Evolutionary conservation across 176 grass and related monocot genomes (phyloP), one percentile per base, ranked within the genome.

Genomic region (Bolboschoenus planiculmis): DNA sequence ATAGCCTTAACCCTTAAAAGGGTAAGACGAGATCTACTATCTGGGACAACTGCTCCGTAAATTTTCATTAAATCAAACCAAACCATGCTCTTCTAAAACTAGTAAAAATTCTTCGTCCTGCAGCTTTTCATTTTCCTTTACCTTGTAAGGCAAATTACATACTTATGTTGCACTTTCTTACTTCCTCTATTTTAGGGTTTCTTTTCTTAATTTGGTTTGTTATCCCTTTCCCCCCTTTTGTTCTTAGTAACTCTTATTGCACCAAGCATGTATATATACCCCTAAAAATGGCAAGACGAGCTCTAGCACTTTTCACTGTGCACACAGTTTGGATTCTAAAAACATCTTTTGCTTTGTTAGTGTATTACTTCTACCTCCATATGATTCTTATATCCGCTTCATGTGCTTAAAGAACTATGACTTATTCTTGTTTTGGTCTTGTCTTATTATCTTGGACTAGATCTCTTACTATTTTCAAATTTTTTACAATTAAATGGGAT

Each of bases 321-420:
- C 18, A 10, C 80, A 82, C 39, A 81, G 40, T 82, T 82, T 66
- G 39, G 30, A 82, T 65, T 65, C 43, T n/a, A 46, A 46, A 44
- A 34, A n/a, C n/a, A 5, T 26, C n/a, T n/a, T 3, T 47, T 56
- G 20, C 57, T 48, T 83, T 83, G 2, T 70, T 70, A 40, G 65
- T 39, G 3, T 42, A 51, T 53, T 77, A 53, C 44, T 51, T 33
- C 0, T 33, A 20, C 72, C 15, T 31, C 26, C 5, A 51, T 26
- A 48, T 76, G 43, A 50, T 29, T 3, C 5, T 18, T 5, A 30
- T 75, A 75, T 29, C 20, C 26, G 2, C 66, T 23, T 73, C 70
- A 47, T 48, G 11, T 75, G 50, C 23, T 20, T 13, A 68, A 68
- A 20, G 26, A 48, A 77, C 44, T 30, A 51, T 8, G 24, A 53